Evolutionary conservation across 108 stramenopile genomes (phyloP).

Genomic region (Licmophora abbreviata): DNA sequence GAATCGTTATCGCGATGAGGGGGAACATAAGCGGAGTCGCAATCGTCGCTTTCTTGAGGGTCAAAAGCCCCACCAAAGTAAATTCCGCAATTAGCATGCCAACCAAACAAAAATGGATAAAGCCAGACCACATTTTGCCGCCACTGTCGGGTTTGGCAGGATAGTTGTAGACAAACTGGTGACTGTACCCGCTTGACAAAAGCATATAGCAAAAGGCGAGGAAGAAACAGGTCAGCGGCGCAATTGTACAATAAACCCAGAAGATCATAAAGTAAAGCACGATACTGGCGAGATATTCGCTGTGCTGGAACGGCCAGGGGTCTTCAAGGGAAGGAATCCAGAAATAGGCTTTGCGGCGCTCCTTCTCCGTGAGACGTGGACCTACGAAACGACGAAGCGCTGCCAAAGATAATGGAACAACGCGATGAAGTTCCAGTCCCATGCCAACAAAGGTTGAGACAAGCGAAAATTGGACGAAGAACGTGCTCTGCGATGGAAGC

Average conservation of each 20-base stretch:
- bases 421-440: slow-evolving; percentile 47
- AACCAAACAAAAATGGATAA: slow-evolving; percentile 32
- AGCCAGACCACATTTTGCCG: slow-evolving; percentile 50
- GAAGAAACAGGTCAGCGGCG: slow-evolving; percentile 50
- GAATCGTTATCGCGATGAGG: slow-evolving; percentile 25
- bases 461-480: slow-evolving; percentile 41
- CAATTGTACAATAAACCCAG: slow-evolving; percentile 52
- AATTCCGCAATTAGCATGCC: slow-evolving; percentile 49
- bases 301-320: slow-evolving; percentile 40
- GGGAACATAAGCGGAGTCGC: slow-evolving; percentile 40
- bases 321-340: slow-evolving; percentile 41
- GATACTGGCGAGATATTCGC: slow-evolving; percentile 18
- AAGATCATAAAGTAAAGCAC: slow-evolving; percentile 54
- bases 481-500: slow-evolving; percentile 28
- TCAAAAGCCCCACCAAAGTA: slow-evolving; percentile 41
- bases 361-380: slow-evolving; percentile 53
- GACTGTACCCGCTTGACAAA: slow-evolving; percentile 39
- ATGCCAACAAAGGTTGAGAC: slow-evolving; percentile 35
- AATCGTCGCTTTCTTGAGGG: slow-evolving; percentile 21
- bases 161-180: slow-evolving; percentile 66
- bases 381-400: slow-evolving; percentile 33
- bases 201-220: slow-evolving; percentile 37
- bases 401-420: slow-evolving; percentile 28
- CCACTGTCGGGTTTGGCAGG: slow-evolving; percentile 53
- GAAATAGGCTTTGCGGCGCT: slow-evolving; percentile 36